Evolutionary conservation across 2,329 filamentous ascomycete genomes (phyloP).

Genomic region (Curvularia verruculosa): DNA sequence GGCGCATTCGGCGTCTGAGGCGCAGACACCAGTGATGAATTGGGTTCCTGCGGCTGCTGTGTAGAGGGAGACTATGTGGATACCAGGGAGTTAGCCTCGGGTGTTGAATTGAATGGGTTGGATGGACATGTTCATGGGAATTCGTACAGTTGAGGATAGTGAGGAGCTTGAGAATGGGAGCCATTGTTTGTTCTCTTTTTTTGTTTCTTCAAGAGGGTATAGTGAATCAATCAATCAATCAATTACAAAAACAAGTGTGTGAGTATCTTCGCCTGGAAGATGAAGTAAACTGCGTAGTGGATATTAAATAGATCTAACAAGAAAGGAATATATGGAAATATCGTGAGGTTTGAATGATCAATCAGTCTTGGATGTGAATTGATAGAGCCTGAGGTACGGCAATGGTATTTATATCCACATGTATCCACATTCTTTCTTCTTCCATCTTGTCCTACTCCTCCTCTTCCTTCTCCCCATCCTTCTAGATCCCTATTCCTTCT

Average conservation of each 20-base stretch:
- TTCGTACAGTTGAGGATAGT: constrained; percentile 32
- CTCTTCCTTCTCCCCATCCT: not conserved
- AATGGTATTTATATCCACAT: not conserved
- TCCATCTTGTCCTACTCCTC: too few relatives aligned
- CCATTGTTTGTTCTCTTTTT: constrained; percentile 23
- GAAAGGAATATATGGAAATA: not conserved
- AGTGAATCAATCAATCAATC: too few relatives aligned
- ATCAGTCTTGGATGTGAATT: not conserved
- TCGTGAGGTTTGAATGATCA: not conserved
- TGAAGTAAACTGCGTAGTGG: not conserved
- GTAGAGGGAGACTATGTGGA: constrained; percentile 31
- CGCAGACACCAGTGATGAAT: constrained; percentile 40
- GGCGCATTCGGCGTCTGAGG: constrained; percentile 37
- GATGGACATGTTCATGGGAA: not conserved
- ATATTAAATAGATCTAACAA: not conserved
- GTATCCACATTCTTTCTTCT: not conserved
- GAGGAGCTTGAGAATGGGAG: constrained; percentile 35
- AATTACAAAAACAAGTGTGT: not conserved
- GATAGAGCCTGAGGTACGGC: not conserved
- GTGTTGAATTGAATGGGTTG: not conserved
- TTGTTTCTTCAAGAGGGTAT: not conserved
- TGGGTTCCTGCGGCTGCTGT: constrained; percentile 37
- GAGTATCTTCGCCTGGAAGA: not conserved
- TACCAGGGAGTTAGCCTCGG: constrained; percentile 8
- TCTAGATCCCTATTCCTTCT: not conserved